A percentile compares a stretch with the other conserved stretches of the same genome.
Conservation (phyloP, 176 grass and related monocot genomes). For the Phoenix dactylifera region DNA sequence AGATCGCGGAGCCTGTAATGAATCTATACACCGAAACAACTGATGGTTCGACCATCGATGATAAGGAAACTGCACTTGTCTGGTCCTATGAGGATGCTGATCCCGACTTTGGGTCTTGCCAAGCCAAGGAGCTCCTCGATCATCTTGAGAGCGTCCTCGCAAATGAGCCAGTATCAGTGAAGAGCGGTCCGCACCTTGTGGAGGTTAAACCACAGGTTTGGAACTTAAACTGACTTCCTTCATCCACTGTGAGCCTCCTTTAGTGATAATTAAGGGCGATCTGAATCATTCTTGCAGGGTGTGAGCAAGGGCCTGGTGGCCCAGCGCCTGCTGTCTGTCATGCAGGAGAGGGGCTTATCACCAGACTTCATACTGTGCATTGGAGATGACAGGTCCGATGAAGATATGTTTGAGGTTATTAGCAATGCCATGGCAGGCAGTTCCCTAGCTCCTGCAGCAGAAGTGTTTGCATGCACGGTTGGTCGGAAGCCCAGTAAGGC, state of each 20-base stretch:
- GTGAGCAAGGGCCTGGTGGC: slow-evolving; percentile 76
- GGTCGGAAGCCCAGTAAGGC: slow-evolving; percentile 92
- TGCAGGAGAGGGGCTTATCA: slow-evolving; percentile 30
- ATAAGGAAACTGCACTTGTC: slow-evolving; percentile 86
- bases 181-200: slow-evolving; percentile 94
- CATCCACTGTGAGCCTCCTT: not conserved
- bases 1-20: slow-evolving; percentile 94
- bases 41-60: slow-evolving; percentile 82
- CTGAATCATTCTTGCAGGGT: slow-evolving; percentile 28
- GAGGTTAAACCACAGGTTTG: slow-evolving; percentile 98
- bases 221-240: not conserved
- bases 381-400: slow-evolving; percentile 76
- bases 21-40: slow-evolving; percentile 89
- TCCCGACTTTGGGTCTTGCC: slow-evolving; percentile 78
- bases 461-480: slow-evolving; percentile 85
- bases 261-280: not conserved
- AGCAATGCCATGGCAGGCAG: slow-evolving; percentile 20
- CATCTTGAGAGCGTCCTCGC: slow-evolving; percentile 93
- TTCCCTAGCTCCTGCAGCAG: slow-evolving; percentile 27
- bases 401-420: slow-evolving; percentile 99
- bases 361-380: slow-evolving; percentile 80
- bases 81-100: slow-evolving; percentile 99
- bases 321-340: slow-evolving; percentile 40
- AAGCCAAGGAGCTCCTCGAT: slow-evolving; percentile 97
- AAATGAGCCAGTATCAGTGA: slow-evolving; percentile 90